Evolutionary conservation across 2,329 filamentous ascomycete species (phyloP).

Genomic region (Endothia cerciana): DNA sequence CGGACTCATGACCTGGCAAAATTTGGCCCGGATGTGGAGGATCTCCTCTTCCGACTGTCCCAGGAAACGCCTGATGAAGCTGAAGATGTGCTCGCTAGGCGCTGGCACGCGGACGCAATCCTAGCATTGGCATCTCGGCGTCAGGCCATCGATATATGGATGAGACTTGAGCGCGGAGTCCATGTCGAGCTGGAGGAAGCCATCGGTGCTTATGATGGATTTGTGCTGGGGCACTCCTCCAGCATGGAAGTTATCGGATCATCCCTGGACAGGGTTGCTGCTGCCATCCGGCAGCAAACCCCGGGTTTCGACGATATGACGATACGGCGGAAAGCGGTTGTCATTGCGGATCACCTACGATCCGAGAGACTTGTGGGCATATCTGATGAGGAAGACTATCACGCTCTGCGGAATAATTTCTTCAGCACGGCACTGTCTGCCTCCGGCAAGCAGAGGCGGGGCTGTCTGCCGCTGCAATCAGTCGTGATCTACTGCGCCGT

Average conservation of each 20-base stretch:
- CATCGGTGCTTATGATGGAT: constrained; percentile 66
- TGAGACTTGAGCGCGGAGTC: constrained; percentile 49
- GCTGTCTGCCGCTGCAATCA: constrained; percentile 66
- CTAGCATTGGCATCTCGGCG: constrained; percentile 63
- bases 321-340: constrained; percentile 54
- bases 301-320: constrained; percentile 48
- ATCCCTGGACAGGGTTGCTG: constrained; percentile 48
- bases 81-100: constrained; percentile 64
- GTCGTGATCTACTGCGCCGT: constrained; percentile 69
- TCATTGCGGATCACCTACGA: constrained; percentile 57
- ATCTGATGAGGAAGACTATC: constrained; percentile 49
- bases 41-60: constrained; percentile 54
- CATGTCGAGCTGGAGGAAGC: constrained; percentile 59
- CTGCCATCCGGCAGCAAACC: constrained; percentile 44
- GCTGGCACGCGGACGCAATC: constrained; percentile 60
- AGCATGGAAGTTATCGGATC: constrained; percentile 48
- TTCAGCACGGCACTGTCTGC: constrained; percentile 60
- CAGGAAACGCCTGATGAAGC: constrained; percentile 50
- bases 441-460: constrained; percentile 42
- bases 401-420: constrained; percentile 68
- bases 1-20: constrained; percentile 59
- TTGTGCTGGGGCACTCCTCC: constrained; percentile 56
- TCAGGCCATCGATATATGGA: constrained; percentile 63
- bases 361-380: constrained; percentile 54
- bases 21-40: constrained; percentile 65